Base-by-base conservation (phyloP, 148 eudicot species). In the Rhododendron simsii region DNA sequence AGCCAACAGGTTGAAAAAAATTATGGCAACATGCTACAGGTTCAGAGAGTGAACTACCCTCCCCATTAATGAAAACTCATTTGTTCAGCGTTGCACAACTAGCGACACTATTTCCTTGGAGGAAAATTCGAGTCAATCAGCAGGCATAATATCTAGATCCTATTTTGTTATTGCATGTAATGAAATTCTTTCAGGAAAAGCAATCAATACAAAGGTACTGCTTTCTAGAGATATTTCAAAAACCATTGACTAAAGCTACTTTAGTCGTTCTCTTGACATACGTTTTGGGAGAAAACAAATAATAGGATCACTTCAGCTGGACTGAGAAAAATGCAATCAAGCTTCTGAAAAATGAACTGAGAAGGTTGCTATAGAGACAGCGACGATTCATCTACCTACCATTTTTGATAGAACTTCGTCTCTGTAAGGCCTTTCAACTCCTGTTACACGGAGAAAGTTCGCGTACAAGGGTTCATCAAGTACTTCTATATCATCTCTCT, bases 391-490 rank as follows among this genome's bases (percentile, higher is more conserved):
- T 57, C 69, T 73, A 84, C 91, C 84, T 86, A 96, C 99, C 97
- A 93, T 90, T 85, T 87, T 93, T 9, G 94, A 94, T 16, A 95
- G 90, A 86, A 96, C 89, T 86, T 90, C 88, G 16, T 93, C 93
- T 35, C 93, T 89, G 86, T 96, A 96, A 30, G 98, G 98, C 88
- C 98, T 94, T 80, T 92, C 89, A 7, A 69, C 92, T 78, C 95
- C 98, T 16, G 98, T 95, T 45, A 87, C 93, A 67, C 83, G 87
- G 82, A 96, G 93, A 88, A 89, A 95, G 87, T 90, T 87, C 47
- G 94, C 96, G 89, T 96, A 96, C 21, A 96, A 91, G 15, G 99
- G 99, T 89, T 96, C 99, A 91, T 96, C 99, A 82, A 94, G 93
- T 88, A 93, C 98, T 92, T 96, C 99, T 53, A 79, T 93, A 87